Evolutionary conservation across 2,329 filamentous ascomycete genomes (phyloP).

Genomic region (Ophiosphaerella narmari): DNA sequence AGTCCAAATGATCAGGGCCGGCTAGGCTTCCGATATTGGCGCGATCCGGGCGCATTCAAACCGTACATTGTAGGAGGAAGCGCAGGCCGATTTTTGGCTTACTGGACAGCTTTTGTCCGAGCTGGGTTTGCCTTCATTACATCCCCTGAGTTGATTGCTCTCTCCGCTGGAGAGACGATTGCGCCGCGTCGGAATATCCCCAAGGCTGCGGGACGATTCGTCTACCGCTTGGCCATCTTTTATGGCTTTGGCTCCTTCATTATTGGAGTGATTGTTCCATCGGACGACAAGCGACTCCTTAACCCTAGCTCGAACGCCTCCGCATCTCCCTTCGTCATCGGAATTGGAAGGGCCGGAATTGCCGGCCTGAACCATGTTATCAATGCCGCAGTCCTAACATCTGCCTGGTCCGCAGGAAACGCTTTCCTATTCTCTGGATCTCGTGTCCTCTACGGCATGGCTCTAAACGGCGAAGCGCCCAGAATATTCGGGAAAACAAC

Average conservation of each 20-base stretch:
- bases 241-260: conserved; percentile 59
- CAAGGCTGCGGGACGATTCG: conserved; percentile 58
- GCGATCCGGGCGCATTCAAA: conserved; percentile 61
- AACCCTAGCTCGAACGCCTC: conserved; percentile 38
- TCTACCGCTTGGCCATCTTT: conserved; percentile 60
- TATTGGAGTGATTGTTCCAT: conserved; percentile 65
- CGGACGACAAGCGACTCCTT: conserved; percentile 55
- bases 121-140: conserved; percentile 53
- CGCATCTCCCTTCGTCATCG: conserved; percentile 62
- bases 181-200: conserved; percentile 53
- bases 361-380: conserved; percentile 70
- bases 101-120: conserved; percentile 60
- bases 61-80: conserved; percentile 56
- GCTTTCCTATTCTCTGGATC: conserved; percentile 64
- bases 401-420: conserved; percentile 72
- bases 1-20: conserved; percentile 40
- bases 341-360: conserved; percentile 70
- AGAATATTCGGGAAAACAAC: conserved; percentile 55
- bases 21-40: conserved; percentile 71
- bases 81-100: conserved; percentile 66
- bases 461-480: conserved; percentile 57
- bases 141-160: conserved; percentile 41
- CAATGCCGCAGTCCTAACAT: conserved; percentile 76
- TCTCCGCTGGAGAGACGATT: conserved; percentile 41
- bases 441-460: conserved; percentile 56